Conservation (phyloP, 2,329 filamentous ascomycete genomes). For the Elsinoe necatrix region DNA sequence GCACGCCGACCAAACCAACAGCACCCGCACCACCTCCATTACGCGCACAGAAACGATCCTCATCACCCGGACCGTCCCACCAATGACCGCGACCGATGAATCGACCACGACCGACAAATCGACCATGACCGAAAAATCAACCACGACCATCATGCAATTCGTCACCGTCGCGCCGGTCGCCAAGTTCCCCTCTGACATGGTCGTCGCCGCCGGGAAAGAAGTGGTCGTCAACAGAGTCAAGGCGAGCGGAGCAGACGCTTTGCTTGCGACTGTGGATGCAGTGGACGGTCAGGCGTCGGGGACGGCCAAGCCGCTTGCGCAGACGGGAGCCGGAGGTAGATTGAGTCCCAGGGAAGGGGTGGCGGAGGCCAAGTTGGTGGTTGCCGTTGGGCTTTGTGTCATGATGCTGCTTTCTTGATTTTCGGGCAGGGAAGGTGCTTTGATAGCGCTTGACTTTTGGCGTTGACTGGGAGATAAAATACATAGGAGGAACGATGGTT, state of each 20-base stretch:
- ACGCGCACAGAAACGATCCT: conserved; percentile 7
- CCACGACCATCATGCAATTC: conserved; percentile 9
- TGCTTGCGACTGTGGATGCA: not conserved
- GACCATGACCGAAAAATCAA: conserved; percentile 10
- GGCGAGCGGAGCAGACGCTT: not conserved
- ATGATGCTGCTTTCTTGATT: conserved; percentile 1
- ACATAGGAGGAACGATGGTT: not conserved
- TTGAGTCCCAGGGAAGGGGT: conserved; percentile 5
- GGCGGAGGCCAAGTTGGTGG: not conserved
- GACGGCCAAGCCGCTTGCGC: not conserved
- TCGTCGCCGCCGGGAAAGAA: not conserved
- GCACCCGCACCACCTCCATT: conserved; percentile 4
- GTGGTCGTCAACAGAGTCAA: conserved; percentile 5
- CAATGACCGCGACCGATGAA: conserved; percentile 10
- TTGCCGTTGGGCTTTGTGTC: not conserved
- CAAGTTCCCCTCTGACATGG: not conserved
- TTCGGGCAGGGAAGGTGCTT: not conserved
- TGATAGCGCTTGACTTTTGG: conserved; percentile 5
- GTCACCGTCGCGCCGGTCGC: conserved; percentile 13
- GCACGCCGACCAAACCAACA: not conserved
- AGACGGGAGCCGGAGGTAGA: not conserved
- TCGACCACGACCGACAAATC: conserved; percentile 6
- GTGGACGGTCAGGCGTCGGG: not conserved
- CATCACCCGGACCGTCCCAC: conserved; percentile 4
- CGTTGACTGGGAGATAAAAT: not conserved